Evolutionary conservation across 768 basidiomycete species (phyloP).

Genomic region (Auricularia auricula-judae): DNA sequence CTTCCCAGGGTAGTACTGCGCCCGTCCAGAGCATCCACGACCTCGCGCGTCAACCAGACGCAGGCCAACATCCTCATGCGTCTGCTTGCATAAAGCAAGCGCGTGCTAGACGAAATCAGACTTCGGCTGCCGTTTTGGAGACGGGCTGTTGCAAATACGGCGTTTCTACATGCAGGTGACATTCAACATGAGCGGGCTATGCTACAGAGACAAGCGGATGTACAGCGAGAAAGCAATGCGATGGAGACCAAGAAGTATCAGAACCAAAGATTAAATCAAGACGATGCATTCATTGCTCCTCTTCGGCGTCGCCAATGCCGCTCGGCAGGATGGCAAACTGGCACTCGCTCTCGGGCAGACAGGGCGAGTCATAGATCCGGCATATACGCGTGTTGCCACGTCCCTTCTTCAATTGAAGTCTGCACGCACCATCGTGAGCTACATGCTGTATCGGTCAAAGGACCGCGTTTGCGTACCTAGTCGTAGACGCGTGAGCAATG

Average conservation of each 20-base stretch:
- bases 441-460: not conserved
- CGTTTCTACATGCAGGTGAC: not conserved
- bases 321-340: slow-evolving; percentile 86
- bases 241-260: not conserved
- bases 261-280: not conserved
- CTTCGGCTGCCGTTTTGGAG: not conserved
- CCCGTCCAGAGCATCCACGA: slow-evolving; percentile 61
- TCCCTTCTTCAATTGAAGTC: slow-evolving; percentile 84
- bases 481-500: slow-evolving; percentile 98
- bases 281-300: slow-evolving; percentile 32
- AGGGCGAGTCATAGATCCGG: slow-evolving; percentile 97
- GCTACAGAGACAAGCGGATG: not conserved
- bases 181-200: not conserved
- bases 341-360: slow-evolving; percentile 91
- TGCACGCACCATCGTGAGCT: slow-evolving; percentile 17
- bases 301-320: slow-evolving; percentile 92
- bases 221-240: not conserved
- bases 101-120: not conserved
- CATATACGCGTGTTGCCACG: slow-evolving; percentile 87
- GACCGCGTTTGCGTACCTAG: slow-evolving; percentile 45
- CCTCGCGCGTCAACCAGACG: slow-evolving; percentile 53
- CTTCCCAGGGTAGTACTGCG: too few relatives aligned
- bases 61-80: slow-evolving; percentile 85
- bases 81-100: slow-evolving; percentile 42
- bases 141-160: not conserved